Evolutionary conservation across 1,284 basidiomycete genomes (phyloP).

Genomic region (Athelia psychrophila): DNA sequence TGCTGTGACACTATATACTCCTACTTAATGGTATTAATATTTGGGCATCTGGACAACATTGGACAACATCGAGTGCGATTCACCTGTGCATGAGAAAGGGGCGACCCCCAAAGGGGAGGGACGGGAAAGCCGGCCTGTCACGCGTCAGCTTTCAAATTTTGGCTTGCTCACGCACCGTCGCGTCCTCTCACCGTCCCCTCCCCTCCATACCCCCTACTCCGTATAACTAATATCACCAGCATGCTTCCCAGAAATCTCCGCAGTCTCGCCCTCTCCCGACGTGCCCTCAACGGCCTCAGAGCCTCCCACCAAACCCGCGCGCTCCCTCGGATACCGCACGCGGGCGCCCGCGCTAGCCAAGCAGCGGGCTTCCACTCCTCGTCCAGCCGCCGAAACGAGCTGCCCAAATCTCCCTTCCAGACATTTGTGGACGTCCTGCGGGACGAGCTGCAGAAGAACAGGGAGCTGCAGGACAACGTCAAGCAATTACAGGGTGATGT

Average conservation of each 20-base stretch:
- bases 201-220: too few relatives aligned
- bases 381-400: conserved; percentile 55
- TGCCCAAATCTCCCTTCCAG: conserved; percentile 90
- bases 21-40: too few relatives aligned
- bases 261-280: conserved; percentile 10
- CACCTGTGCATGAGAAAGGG: too few relatives aligned
- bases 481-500: conserved; percentile 98
- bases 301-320: conserved; percentile 22
- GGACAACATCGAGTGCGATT: too few relatives aligned
- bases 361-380: conserved; percentile 65
- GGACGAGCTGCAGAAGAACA: conserved; percentile 91
- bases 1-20: neutral
- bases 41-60: too few relatives aligned
- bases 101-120: too few relatives aligned
- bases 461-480: conserved; percentile 94
- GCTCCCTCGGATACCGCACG: conserved; percentile 39
- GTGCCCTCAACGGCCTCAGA: conserved; percentile 19
- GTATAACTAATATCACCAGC: too few relatives aligned
- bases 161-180: too few relatives aligned
- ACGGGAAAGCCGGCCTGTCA: too few relatives aligned
- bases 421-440: conserved; percentile 94
- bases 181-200: too few relatives aligned
- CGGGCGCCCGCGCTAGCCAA: conserved; percentile 10
- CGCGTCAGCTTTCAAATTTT: too few relatives aligned
- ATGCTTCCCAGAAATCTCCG: conserved; percentile 23